Evolutionary conservation across 208 protist genomes (phyloP), one percentile per base, ranked within the genome.

Genomic region (Trypanosoma lewisi): DNA sequence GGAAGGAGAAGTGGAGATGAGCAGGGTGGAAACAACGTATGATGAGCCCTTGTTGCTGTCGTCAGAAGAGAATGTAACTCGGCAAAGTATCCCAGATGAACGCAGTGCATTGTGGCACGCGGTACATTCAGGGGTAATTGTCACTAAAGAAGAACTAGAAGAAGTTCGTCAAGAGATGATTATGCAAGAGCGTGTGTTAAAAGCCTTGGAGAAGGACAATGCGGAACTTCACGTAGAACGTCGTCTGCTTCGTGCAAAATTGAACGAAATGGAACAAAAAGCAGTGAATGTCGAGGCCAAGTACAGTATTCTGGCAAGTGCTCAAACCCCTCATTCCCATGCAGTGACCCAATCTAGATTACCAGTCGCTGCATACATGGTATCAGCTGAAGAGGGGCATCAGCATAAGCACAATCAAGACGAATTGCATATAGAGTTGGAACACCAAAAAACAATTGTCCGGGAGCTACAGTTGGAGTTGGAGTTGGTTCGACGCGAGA

Each of bases 181-280:
- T 27, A 87, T 85, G 25, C 83, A 89, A 45, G 87, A 93, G 21
- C 71, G 65, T 65, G 82, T 94, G 34, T 73, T 89, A n/a, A 67
- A 70, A 17, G 66, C 78, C 3, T 76, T 94, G 25, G 80, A 91
- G 50, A 65, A 78, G 33, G 87, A 94, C 51, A 94, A 94, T 52
- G 76, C 76, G 47, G 50, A 66, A 28, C 73, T 94, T 9, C 45
- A 78, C 54, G 62, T 12, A 6, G 80, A 89, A 45, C 79, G 80
- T 19, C 82, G 79, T 25, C 52, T 73, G 4, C 69, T 87, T n/a
- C 48, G 56, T 21, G 52, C 44, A 1, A 70, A 63, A 16, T 63
- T 63, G 52, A 85, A 73, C 31, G 73, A 82, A 31, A 44, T 91
- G 21, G 75, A 80, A 49, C 36, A 75, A 27, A 65, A 78, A 21